Base-by-base conservation (phyloP, 1,139 yeast species). In the Protomyces pachydermus region DNA sequence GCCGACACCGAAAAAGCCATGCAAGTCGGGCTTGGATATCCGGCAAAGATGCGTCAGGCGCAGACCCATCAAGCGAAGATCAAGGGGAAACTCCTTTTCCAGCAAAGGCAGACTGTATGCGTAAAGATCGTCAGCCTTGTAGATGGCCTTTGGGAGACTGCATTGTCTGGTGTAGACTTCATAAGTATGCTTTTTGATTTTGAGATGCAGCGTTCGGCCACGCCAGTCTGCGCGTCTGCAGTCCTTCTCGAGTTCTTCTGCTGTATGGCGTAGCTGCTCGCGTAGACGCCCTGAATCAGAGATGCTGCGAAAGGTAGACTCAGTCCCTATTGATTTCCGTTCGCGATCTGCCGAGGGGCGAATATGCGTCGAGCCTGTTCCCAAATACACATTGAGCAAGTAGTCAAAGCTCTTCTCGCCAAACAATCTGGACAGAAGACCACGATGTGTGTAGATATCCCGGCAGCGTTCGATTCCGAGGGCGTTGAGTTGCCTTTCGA, bases 281-380 rank as follows among this genome's bases (percentile, higher is more conserved):
- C 58, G 60, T 8, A 70, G 53, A 12, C 51, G 61, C 2, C 39
- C 54, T 6, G 60, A 57, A 20, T 64, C 66, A 5, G 67, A 60
- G 16, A 65, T 57, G 37, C 57, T 65, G 9, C 61, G 57, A 56
- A 70, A 70, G 1, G 72, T 70, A 16, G 66, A 60, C 60, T 70
- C 72, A 18, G 68, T 67, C 18, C 72, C 68, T 10, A 70, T 61
- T 9, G 71, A 69, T 38, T 70, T 70, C n/a, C 72, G 66, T 34
- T 67, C 69, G 54, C 67, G 66, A 35, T 66, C 65, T 23, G 66
- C 69, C 14, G 67, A 57, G 20, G 71, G 70, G 12, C 60, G 46
- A 28, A 70, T 64, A 14, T 48, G 55, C 3, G 70, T 68, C n/a
- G 68, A 61, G 16, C 72, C 72, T 3, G 70, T 63, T 2, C 72